Conservation (phyloP, 257 asterid species). For the Nicotiana obtusifolia region DNA sequence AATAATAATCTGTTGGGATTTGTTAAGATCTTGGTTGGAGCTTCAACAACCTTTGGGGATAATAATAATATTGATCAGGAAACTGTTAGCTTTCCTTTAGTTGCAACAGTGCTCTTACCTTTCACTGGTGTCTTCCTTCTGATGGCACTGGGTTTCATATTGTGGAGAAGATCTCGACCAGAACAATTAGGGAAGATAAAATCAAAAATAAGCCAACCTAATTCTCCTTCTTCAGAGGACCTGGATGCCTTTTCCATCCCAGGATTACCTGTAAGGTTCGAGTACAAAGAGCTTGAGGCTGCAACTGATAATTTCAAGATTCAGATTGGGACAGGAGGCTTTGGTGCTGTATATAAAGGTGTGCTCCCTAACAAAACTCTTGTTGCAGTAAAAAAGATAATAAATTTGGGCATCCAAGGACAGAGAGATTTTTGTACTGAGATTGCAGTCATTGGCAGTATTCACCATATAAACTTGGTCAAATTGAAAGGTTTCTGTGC, state of each 20-base stretch:
- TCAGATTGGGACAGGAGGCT: slow-evolving; percentile 71
- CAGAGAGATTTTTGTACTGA: slow-evolving; percentile 67
- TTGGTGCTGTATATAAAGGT: slow-evolving; percentile 67
- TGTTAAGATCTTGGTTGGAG: slow-evolving; percentile 28
- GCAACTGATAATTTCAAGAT: slow-evolving; percentile 60
- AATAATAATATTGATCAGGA: slow-evolving; percentile 3
- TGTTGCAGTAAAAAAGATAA: slow-evolving; percentile 69
- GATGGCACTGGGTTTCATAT: slow-evolving; percentile 29
- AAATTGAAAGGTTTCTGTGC: slow-evolving; percentile 64
- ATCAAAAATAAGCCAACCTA: slow-evolving; percentile 1
- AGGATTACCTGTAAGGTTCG: slow-evolving; percentile 56
- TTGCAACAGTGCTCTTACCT: slow-evolving; percentile 54
- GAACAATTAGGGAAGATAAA: slow-evolving; percentile 15
- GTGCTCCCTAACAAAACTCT: slow-evolving; percentile 42
- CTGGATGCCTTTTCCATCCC: slow-evolving; percentile 43
- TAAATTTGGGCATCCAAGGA: slow-evolving; percentile 42
- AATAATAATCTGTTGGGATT: slow-evolving; percentile 36
- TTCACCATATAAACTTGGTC: slow-evolving; percentile 74
- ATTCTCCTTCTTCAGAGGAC: slow-evolving; percentile 26
- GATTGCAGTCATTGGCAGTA: slow-evolving; percentile 56
- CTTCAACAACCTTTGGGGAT: slow-evolving; percentile 15
- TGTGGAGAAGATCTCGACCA: slow-evolving; percentile 12
- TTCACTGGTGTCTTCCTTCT: slow-evolving; percentile 31
- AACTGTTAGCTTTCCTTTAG: slow-evolving; percentile 29
- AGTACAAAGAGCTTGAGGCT: slow-evolving; percentile 40